These are phyloP conservation scores for Clarireedia paspali DNA, from an alignment of 2,329 filamentous ascomycete species.

Conservation along the genomic window DNA sequence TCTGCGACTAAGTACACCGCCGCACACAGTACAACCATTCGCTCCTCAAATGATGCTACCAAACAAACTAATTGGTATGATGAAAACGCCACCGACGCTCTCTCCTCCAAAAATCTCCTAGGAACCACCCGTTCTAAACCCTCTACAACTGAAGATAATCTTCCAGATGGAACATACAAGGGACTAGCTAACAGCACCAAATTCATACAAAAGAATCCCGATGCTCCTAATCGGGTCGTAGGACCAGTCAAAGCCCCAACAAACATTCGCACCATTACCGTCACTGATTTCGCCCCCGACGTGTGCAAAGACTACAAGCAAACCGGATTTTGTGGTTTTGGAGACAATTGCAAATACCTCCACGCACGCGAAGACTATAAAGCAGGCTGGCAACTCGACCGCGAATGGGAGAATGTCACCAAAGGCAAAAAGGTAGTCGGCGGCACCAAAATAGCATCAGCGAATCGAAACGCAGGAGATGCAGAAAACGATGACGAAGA, in stretches of 20 bases:
- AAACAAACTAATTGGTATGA: slow-evolving; percentile 88
- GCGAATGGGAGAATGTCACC: slow-evolving; percentile 82
- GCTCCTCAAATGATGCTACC: slow-evolving; percentile 76
- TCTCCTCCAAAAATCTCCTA: slow-evolving; percentile 45
- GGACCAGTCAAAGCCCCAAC: slow-evolving; percentile 83
- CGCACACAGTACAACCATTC: slow-evolving; percentile 54
- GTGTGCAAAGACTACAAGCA: slow-evolving; percentile 93
- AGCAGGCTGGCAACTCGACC: slow-evolving; percentile 91
- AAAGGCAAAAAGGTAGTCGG: slow-evolving; percentile 58
- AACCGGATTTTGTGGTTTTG: slow-evolving; percentile 47
- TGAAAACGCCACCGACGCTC: slow-evolving; percentile 43
- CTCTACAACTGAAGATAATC: slow-evolving; percentile 18
- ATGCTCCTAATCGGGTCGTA: slow-evolving; percentile 61
- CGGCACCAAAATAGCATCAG: slow-evolving; percentile 40
- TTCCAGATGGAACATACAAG: slow-evolving; percentile 64
- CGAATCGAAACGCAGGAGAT: slow-evolving; percentile 20
- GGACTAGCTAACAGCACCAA: slow-evolving; percentile 61
- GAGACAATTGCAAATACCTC: slow-evolving; percentile 65
- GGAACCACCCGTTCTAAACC: slow-evolving; percentile 43
- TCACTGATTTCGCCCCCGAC: slow-evolving; percentile 85
- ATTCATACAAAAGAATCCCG: slow-evolving; percentile 75
- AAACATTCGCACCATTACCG: slow-evolving; percentile 84
- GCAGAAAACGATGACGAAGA: slow-evolving; percentile 34
- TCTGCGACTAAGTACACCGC: slow-evolving; percentile 49
- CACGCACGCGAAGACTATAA: slow-evolving; percentile 75